Conservation (phyloP, 2,329 filamentous ascomycete species). For the Hymenoscyphus fructigenus region DNA sequence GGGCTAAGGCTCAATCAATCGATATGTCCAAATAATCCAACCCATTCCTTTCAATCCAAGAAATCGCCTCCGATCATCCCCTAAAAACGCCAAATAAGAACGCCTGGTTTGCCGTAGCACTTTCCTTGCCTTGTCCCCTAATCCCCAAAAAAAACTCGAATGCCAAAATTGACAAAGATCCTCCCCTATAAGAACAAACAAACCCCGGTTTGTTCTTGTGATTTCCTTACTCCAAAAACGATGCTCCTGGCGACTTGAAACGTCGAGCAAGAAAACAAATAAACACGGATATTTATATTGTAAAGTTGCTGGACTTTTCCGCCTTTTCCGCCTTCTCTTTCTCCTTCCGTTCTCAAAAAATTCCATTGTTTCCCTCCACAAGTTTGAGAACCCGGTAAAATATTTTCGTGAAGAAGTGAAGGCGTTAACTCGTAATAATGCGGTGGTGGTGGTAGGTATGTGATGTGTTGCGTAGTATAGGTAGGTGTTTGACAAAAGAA, state of each 20-base stretch:
- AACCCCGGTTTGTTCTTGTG: neutral
- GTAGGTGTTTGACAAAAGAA: slow-evolving; percentile 17
- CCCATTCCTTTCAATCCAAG: neutral
- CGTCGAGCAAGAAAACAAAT: slow-evolving; percentile 7
- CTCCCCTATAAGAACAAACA: neutral
- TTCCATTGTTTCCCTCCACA: slow-evolving; percentile 10
- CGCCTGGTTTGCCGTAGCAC: slow-evolving; percentile 1
- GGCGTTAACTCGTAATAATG: slow-evolving; percentile 26
- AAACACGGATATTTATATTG: neutral
- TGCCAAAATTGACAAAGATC: neutral
- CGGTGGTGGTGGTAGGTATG: neutral
- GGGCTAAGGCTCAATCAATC: too few species aligned
- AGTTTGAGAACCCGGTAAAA: slow-evolving; percentile 11
- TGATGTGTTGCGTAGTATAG: neutral
- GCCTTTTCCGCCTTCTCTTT: neutral
- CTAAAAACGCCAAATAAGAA: slow-evolving; percentile 1
- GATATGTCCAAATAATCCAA: neutral
- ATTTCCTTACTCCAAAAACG: slow-evolving; percentile 5
- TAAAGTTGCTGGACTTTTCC: neutral
- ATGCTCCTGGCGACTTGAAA: slow-evolving; percentile 1
- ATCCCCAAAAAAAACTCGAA: too few species aligned
- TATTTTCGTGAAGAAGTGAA: slow-evolving; percentile 32
- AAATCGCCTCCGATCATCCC: neutral
- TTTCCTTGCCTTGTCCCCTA: neutral
- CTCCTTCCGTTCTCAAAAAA: slow-evolving; percentile 6